Evolutionary conservation across 148 eudicot genomes (phyloP).

Genomic region (Chenopodium formosanum): DNA sequence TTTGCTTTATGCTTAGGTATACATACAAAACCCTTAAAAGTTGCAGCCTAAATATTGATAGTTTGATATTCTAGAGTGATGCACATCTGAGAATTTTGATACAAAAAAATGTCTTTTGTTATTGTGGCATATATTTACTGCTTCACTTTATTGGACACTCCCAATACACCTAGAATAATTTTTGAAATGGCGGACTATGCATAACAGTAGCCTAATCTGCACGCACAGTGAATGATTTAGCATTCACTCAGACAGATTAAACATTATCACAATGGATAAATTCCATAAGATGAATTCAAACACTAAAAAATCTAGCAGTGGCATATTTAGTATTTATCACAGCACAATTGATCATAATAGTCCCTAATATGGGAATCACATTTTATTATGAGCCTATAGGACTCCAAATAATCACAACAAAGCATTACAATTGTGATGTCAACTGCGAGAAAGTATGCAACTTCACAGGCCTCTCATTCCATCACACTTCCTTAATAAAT

Average conservation of each 20-base stretch:
- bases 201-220: background rate
- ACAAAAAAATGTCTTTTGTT: too few species aligned
- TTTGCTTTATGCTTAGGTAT: too few species aligned
- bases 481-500: constrained; percentile 6
- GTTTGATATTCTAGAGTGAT: background rate
- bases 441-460: constrained; percentile 1
- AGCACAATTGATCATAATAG: background rate
- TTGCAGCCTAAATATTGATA: background rate
- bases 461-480: background rate
- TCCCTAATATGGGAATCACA: background rate
- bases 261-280: background rate
- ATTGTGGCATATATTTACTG: background rate
- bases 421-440: constrained; percentile 6
- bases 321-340: background rate
- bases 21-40: background rate
- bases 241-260: background rate
- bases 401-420: constrained; percentile 14
- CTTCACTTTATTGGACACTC: background rate
- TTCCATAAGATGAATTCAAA: background rate
- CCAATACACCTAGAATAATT: background rate
- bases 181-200: background rate
- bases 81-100: background rate
- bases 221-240: background rate
- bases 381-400: background rate
- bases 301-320: background rate